Conservation (phyloP, 805 yeast genomes). For the Metschnikowia corniflorae region DNA sequence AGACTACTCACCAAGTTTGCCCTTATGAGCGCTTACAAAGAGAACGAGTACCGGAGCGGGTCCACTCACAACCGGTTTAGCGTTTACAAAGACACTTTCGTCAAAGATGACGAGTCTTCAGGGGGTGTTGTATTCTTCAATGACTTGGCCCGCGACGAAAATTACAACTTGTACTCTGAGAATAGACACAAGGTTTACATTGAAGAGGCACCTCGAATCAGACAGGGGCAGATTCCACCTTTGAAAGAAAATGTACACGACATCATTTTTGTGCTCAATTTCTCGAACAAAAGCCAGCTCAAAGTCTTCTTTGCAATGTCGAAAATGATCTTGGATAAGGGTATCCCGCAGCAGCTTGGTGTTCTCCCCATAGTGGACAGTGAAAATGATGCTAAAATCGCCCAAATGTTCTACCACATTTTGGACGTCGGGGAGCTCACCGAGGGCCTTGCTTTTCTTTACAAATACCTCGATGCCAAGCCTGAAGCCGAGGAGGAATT, state of each 20-base stretch:
- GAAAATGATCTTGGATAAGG: slow-evolving; percentile 47
- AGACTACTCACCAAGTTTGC: slow-evolving; percentile 36
- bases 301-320: slow-evolving; percentile 48
- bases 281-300: slow-evolving; percentile 51
- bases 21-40: slow-evolving; percentile 37
- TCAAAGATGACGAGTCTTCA: slow-evolving; percentile 12
- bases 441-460: slow-evolving; percentile 40
- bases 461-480: slow-evolving; percentile 31
- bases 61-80: slow-evolving; percentile 34
- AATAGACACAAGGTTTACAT: slow-evolving; percentile 47
- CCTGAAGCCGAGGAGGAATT: slow-evolving; percentile 25
- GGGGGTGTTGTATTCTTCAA: slow-evolving; percentile 67
- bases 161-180: slow-evolving; percentile 44
- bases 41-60: slow-evolving; percentile 34
- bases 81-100: slow-evolving; percentile 26
- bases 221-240: slow-evolving; percentile 59
- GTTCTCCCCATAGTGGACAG: slow-evolving; percentile 57
- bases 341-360: slow-evolving; percentile 79
- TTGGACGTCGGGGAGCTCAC: slow-evolving; percentile 26
- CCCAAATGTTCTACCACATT: slow-evolving; percentile 33
- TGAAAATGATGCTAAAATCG: slow-evolving; percentile 27
- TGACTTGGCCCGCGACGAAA: slow-evolving; percentile 63
- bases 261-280: slow-evolving; percentile 62
- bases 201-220: slow-evolving; percentile 13
- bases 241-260: slow-evolving; percentile 74